phyloP scores from a whole-genome alignment of 2,329 filamentous ascomycete species.

The Nemania diffusa region DNA sequence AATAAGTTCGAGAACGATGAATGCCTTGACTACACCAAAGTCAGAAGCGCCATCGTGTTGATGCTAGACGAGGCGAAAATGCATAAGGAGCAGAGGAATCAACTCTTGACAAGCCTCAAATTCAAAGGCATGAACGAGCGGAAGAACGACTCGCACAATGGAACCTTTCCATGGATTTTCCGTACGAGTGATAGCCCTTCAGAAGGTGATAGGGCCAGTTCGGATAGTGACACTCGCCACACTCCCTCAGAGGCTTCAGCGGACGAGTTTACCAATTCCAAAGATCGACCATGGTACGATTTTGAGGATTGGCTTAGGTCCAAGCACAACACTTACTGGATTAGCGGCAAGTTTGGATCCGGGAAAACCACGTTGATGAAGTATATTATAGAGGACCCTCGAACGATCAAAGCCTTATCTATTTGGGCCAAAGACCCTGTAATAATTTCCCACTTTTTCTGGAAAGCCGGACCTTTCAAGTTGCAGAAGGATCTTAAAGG shows the following conservation, averaged over 20 bases:
- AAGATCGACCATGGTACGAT: neutral
- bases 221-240: neutral
- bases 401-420: neutral
- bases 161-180: neutral
- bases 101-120: neutral
- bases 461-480: neutral
- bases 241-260: neutral
- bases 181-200: neutral
- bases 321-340: neutral
- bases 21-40: neutral
- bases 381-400: neutral
- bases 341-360: neutral
- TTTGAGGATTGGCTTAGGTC: neutral
- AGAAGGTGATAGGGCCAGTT: neutral
- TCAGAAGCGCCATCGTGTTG: neutral
- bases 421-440: neutral
- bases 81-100: neutral
- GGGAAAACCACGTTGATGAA: neutral
- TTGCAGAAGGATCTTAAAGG: neutral
- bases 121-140: neutral
- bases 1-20: neutral
- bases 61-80: neutral
- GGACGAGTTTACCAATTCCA: neutral
- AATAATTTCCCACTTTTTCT: neutral
- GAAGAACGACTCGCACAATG: neutral